Evolutionary conservation across 768 basidiomycete genomes (phyloP), one percentile per base, ranked within the genome.

Genomic region (Glaciozyma martinii): DNA sequence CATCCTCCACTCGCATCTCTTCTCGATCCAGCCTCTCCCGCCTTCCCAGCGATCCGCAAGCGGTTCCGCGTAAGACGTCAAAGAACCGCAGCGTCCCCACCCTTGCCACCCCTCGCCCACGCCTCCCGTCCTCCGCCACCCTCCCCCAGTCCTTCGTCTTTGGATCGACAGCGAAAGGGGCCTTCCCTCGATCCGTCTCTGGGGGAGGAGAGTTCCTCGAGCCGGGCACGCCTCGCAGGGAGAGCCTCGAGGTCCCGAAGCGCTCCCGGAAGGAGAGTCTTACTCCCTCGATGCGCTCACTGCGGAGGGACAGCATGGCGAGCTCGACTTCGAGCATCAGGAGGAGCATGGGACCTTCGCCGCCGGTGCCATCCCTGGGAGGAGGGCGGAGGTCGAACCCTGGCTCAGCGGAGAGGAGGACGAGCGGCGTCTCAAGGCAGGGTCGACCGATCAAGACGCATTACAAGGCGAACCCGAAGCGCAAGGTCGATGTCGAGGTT

Each of bases 401-500:
- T 23, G 56, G 62, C 3, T 33, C 66, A 25, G 61, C 58, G 40
- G 30, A 67, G 67, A 74, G 21, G 70, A 75, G 13, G 75, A 79
- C 23, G 81, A 52, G 32, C 40, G 37, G 60, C 44, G 53, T n/a
- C 23, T 53, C 47, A 12, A 43, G 32, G 12, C 62, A 54, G 2
- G 56, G 56, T n/a, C 44, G 52, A 53, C 40, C 1, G 52, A 50
- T 29, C 21, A 60, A 83, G 75, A 88, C 85, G 74, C 81, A 83
- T 19, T 97, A 95, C 69, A 79, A 91, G 49, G 83, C 93, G 4
- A 85, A 95, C 75, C 87, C 89, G n/a, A 86, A 88, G 77, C 90
- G 83, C 78, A 89, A 90, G 74, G 81, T 97, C 8, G 92, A 97
- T 73, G 84, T 94, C 46, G 91, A 90, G 10, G 89, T 97, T 56